Evolutionary conservation across 202 grass and related monocot species (phyloP).

Genomic region (Carex arenaria): DNA sequence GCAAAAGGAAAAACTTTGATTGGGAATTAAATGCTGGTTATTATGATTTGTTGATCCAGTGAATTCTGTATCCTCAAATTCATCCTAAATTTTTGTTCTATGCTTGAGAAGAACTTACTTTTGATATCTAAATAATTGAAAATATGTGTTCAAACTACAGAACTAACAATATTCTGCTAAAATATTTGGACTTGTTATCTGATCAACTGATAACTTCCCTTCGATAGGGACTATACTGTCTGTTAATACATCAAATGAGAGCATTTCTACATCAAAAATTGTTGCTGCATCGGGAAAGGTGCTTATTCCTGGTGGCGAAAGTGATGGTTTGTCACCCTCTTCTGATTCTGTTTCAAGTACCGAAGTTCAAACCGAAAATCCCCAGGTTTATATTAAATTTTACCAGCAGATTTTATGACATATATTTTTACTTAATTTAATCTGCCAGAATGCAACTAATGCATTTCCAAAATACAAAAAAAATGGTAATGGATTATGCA

Average conservation of each 20-base stretch:
- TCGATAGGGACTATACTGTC: constrained; percentile 31
- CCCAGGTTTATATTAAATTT: constrained; percentile 27
- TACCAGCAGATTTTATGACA: constrained; percentile 9
- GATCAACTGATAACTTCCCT: background rate
- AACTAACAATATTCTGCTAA: background rate
- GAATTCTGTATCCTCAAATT: background rate
- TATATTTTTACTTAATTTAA: background rate
- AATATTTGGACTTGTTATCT: background rate
- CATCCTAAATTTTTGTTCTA: constrained; percentile 10
- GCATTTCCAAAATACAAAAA: background rate
- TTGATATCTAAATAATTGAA: background rate
- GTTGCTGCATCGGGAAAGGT: constrained; percentile 37
- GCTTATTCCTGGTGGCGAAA: constrained; percentile 53
- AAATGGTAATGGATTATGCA: background rate
- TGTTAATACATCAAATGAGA: constrained; percentile 30
- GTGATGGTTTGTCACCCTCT: constrained; percentile 26
- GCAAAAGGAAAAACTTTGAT: background rate
- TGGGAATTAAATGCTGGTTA: background rate
- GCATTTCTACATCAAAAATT: constrained; percentile 19
- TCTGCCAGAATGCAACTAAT: background rate
- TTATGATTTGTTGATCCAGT: background rate
- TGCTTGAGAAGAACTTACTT: background rate
- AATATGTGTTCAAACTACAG: background rate
- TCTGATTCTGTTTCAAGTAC: constrained; percentile 16
- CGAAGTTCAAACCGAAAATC: constrained; percentile 32